Evolutionary conservation across 331 rosid species (phyloP).

Genomic region (Rhamnella rubrinervis): DNA sequence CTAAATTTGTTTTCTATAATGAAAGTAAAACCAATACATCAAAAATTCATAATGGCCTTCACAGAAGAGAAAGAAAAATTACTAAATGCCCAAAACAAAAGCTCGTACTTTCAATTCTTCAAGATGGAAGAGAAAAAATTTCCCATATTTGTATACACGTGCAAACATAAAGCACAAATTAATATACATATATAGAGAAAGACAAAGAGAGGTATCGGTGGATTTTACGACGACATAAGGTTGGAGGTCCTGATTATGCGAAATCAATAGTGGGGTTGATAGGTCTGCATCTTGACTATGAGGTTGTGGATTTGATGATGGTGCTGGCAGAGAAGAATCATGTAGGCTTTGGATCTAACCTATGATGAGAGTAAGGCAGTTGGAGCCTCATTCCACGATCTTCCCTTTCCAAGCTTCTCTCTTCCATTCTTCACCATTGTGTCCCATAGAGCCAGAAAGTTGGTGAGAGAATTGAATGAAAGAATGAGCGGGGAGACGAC

Average conservation of each 20-base stretch:
- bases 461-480: too few species aligned
- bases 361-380: conserved; percentile 69
- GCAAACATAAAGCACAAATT: not conserved
- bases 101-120: not conserved
- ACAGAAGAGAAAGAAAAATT: not conserved
- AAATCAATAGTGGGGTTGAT: conserved; percentile 22
- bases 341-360: conserved; percentile 55
- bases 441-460: too few species aligned
- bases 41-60: too few species aligned
- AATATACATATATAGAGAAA: not conserved
- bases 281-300: not conserved
- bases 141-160: not conserved
- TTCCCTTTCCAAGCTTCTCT: conserved; percentile 58
- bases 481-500: too few species aligned
- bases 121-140: not conserved
- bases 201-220: conserved; percentile 34
- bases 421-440: conserved; percentile 47
- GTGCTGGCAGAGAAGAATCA: conserved; percentile 3
- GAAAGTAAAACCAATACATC: too few species aligned
- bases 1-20: too few species aligned
- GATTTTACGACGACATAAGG: conserved; percentile 21
- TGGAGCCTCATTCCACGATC: conserved; percentile 72
- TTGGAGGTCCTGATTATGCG: conserved; percentile 24
- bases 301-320: conserved; percentile 17
- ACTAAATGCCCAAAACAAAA: not conserved